Percentiles rank a stretch among this genome's conserved stretches.
These are phyloP conservation scores for Picea sitchensis DNA, from an alignment of 75 land plant species.

Conservation along the genomic window DNA sequence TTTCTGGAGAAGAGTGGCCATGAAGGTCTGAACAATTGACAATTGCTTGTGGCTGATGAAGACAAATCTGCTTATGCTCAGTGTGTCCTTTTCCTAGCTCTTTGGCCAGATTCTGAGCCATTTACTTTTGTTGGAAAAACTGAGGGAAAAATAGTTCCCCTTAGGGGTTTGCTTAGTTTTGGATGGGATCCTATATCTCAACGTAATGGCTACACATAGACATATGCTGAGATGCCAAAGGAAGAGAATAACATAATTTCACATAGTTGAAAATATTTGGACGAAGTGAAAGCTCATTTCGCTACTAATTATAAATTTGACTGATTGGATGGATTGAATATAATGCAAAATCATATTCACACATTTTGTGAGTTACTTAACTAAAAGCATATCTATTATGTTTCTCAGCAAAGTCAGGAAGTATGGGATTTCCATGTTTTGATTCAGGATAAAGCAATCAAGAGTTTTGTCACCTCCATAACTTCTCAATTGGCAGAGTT, in stretches of 20 bases:
- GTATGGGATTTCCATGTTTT: too few relatives aligned
- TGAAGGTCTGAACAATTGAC: slow-evolving; percentile 98
- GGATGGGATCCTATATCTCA: slow-evolving; percentile 99
- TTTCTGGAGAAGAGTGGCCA: slow-evolving; percentile 90
- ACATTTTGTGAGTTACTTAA: too few relatives aligned
- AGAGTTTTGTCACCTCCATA: too few relatives aligned
- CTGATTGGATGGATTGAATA: too few relatives aligned
- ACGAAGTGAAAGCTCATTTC: not conserved
- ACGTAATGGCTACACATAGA: slow-evolving; percentile 80
- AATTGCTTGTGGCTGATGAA: slow-evolving; percentile 86
- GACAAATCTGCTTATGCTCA: slow-evolving; percentile 96
- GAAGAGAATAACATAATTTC: slow-evolving; percentile 96
- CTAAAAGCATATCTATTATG: too few relatives aligned
- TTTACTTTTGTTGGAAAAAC: slow-evolving; percentile 82
- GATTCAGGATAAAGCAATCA: too few relatives aligned
- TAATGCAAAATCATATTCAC: too few relatives aligned
- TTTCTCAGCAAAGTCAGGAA: too few relatives aligned
- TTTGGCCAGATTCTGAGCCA: slow-evolving; percentile 81
- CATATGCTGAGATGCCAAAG: slow-evolving; percentile 96
- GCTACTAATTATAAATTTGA: too few relatives aligned
- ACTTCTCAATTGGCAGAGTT: too few relatives aligned
- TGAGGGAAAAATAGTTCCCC: slow-evolving; percentile 79
- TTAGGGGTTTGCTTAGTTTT: slow-evolving; percentile 82
- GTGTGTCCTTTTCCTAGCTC: slow-evolving; percentile 83
- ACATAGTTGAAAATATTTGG: slow-evolving; percentile 81